Percentiles rank a stretch among this genome's conserved stretches.
These are phyloP conservation scores for Chlamydomonas reinhardtii DNA, from an alignment of 163 green algal genomes.

Conservation along the genomic window DNA sequence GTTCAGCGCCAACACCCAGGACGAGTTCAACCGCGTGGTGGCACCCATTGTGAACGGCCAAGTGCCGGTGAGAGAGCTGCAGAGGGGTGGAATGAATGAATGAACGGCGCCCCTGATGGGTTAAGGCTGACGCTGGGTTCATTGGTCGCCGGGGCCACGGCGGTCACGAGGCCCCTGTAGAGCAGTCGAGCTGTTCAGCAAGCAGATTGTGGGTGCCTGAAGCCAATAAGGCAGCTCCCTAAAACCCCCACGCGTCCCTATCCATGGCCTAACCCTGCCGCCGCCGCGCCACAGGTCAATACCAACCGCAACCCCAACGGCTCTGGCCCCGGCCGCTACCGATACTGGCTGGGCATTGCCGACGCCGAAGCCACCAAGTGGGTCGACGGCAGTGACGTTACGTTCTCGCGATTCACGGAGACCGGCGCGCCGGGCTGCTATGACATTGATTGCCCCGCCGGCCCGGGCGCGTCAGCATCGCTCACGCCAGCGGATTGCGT, in stretches of 20 bases:
- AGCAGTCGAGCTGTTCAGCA: too few species aligned
- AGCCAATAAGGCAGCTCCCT: too few species aligned
- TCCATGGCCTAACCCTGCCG: too few species aligned
- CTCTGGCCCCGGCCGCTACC: neutral
- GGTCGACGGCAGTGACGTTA: slow-evolving; percentile 6
- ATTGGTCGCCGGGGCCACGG: too few species aligned
- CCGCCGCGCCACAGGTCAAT: neutral
- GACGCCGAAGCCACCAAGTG: neutral
- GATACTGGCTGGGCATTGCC: slow-evolving; percentile 8
- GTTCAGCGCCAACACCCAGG: neutral
- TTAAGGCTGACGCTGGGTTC: too few species aligned
- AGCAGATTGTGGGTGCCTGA: too few species aligned
- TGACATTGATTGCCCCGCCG: neutral
- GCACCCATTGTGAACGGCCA: neutral
- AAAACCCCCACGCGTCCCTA: too few species aligned
- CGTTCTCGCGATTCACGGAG: neutral
- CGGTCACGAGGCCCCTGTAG: too few species aligned
- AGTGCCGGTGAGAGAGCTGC: neutral
- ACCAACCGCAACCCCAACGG: neutral
- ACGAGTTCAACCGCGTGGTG: neutral
- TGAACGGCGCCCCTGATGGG: too few species aligned
- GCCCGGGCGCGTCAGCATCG: neutral
- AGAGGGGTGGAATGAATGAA: too few species aligned
- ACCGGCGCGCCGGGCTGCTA: slow-evolving; percentile 3
- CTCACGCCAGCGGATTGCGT: neutral